Evolutionary conservation across 2,329 filamentous ascomycete species (phyloP).

Genomic region (Trichocomaceae sp.): DNA sequence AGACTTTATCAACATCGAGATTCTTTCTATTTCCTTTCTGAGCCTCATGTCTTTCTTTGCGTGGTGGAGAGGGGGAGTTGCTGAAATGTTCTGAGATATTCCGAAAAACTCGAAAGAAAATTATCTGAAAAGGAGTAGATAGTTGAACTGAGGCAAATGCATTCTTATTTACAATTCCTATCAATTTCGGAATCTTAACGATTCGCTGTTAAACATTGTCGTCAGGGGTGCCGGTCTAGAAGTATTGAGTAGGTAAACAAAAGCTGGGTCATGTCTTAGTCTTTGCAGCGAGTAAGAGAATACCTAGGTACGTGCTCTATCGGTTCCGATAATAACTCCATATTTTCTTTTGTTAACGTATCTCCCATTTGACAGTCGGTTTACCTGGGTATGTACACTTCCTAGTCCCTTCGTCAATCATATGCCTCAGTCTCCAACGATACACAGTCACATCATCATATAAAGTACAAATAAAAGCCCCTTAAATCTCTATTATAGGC

Average conservation of each 20-base stretch:
- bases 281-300: neutral
- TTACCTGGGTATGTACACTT: neutral
- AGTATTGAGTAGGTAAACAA: neutral
- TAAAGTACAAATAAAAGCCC: neutral
- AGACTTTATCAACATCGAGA: neutral
- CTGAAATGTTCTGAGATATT: neutral
- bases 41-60: neutral
- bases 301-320: neutral
- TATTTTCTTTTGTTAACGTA: neutral
- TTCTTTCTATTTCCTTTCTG: neutral
- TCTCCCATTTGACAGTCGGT: neutral
- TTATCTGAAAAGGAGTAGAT: neutral
- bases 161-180: neutral
- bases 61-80: neutral
- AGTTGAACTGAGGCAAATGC: neutral
- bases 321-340: neutral
- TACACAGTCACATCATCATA: neutral
- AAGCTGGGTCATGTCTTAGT: neutral
- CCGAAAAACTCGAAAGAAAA: neutral
- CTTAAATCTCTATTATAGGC: constrained; percentile 20
- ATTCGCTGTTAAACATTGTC: neutral
- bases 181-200: neutral
- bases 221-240: neutral
- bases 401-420: neutral
- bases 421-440: neutral